Conservation (phyloP, 495 filamentous ascomycete genomes). For the Lophiostoma macrostomum region DNA sequence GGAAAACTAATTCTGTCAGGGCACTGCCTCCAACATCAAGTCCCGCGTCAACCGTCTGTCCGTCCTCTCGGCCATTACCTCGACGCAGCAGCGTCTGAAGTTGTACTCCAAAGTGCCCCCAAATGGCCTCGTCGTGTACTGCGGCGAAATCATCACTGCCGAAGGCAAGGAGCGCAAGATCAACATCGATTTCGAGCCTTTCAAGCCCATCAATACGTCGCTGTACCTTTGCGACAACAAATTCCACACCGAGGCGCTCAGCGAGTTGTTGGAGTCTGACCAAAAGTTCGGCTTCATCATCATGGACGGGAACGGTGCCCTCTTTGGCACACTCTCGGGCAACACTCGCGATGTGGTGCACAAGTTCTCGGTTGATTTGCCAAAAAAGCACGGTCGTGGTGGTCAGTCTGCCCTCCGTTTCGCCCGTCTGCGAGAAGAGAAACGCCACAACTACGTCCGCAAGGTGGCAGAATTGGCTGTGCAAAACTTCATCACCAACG, state of each 20-base stretch:
- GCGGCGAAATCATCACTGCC: conserved; percentile 98
- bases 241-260: conserved; percentile 96
- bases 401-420: conserved; percentile 99
- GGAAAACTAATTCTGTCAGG: conserved; percentile 38
- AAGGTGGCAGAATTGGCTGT: conserved; percentile 97
- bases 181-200: conserved; percentile 99
- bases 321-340: conserved; percentile 93
- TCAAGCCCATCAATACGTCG: conserved; percentile 99
- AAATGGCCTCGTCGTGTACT: conserved; percentile 97
- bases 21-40: conserved; percentile 98
- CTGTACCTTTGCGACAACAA: conserved; percentile 99
- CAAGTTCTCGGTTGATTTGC: conserved; percentile 94
- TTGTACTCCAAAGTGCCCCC: conserved; percentile 97
- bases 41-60: conserved; percentile 98
- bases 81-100: conserved; percentile 97
- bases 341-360: conserved; percentile 97
- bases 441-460: conserved; percentile 98
- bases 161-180: conserved; percentile 99
- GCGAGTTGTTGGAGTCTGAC: conserved; percentile 94
- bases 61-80: conserved; percentile 95
- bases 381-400: conserved; percentile 99
- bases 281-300: conserved; percentile 99
- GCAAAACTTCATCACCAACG: conserved; percentile 95
- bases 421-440: conserved; percentile 97
- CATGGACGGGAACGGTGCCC: conserved; percentile 97